Conservation (phyloP, 2,329 filamentous ascomycete genomes). For the Xylariales sp. region DNA sequence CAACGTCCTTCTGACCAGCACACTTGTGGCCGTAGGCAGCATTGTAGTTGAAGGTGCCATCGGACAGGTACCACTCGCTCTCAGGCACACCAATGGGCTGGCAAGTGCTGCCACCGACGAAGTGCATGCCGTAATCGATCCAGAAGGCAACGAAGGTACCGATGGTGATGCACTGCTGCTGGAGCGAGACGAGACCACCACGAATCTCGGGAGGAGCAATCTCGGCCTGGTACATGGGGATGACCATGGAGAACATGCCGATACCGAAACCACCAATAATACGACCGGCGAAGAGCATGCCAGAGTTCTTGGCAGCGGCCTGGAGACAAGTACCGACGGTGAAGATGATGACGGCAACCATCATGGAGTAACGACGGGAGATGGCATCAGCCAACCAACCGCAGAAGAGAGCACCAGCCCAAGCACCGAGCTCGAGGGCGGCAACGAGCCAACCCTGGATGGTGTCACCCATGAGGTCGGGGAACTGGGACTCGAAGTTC, state of each 20-base stretch:
- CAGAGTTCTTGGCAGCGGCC: constrained; percentile 15
- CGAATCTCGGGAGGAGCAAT: constrained; percentile 17
- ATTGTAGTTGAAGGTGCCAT: constrained; percentile 21
- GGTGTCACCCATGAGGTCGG: too few relatives aligned
- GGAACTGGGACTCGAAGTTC: too few relatives aligned
- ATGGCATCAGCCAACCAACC: too few relatives aligned
- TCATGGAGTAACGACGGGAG: too few relatives aligned
- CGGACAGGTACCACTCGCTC: constrained; percentile 21
- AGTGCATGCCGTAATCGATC: constrained; percentile 28
- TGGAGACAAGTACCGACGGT: constrained; percentile 16
- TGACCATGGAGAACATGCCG: constrained; percentile 14
- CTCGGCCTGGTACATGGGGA: constrained; percentile 23
- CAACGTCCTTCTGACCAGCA: too few relatives aligned
- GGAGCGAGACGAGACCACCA: constrained; percentile 33
- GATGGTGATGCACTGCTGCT: constrained; percentile 28
- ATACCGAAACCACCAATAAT: constrained; percentile 15
- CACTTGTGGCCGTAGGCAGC: too few relatives aligned
- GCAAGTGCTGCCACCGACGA: constrained; percentile 14
- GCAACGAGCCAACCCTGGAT: too few relatives aligned
- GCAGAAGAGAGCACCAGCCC: too few relatives aligned
- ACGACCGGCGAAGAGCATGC: constrained; percentile 23
- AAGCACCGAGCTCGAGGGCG: too few relatives aligned
- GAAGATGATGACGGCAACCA: constrained; percentile 13
- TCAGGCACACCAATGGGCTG: too few relatives aligned
- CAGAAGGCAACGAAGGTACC: constrained; percentile 22